Percentiles rank a stretch among this genome's conserved stretches.
phyloP scores from a whole-genome alignment of 2,329 filamentous ascomycete species.

The Seiridium cupressi region DNA sequence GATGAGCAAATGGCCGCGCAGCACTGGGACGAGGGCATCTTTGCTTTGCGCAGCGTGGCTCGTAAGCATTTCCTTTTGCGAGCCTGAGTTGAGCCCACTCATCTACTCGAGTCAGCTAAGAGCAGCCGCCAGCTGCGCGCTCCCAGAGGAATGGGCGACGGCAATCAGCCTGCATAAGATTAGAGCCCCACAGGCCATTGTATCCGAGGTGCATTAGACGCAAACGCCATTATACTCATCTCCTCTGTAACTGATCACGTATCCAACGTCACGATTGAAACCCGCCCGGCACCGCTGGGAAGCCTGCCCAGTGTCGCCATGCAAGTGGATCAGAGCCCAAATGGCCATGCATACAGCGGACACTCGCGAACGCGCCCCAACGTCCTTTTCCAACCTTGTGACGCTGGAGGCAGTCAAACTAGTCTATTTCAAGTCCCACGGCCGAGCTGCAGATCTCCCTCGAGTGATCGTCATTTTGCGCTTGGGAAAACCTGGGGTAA shows the following conservation, averaged over 20 bases:
- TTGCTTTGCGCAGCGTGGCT: not conserved
- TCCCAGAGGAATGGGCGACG: too few relatives aligned
- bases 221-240: not conserved
- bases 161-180: too few relatives aligned
- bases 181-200: not conserved
- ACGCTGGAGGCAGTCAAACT: not conserved
- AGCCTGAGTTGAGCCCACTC: not conserved
- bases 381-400: conserved; percentile 3
- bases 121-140: too few relatives aligned
- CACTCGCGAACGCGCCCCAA: not conserved
- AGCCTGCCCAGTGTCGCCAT: not conserved
- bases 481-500: conserved; percentile 6
- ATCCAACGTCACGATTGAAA: not conserved
- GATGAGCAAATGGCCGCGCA: not conserved
- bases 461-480: not conserved
- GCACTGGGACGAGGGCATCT: not conserved
- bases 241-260: not conserved
- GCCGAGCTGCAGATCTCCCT: conserved; percentile 1
- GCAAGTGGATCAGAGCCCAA: not conserved
- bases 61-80: conserved; percentile 5
- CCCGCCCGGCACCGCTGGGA: not conserved
- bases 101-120: conserved; percentile 4
- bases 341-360: not conserved
- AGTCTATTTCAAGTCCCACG: not conserved
- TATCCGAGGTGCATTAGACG: not conserved